A percentile compares a stretch with the other conserved stretches of the same genome.
These are phyloP conservation scores for Helotiales sp. DNA, from an alignment of 2,329 filamentous ascomycete genomes.

Conservation along the genomic window DNA sequence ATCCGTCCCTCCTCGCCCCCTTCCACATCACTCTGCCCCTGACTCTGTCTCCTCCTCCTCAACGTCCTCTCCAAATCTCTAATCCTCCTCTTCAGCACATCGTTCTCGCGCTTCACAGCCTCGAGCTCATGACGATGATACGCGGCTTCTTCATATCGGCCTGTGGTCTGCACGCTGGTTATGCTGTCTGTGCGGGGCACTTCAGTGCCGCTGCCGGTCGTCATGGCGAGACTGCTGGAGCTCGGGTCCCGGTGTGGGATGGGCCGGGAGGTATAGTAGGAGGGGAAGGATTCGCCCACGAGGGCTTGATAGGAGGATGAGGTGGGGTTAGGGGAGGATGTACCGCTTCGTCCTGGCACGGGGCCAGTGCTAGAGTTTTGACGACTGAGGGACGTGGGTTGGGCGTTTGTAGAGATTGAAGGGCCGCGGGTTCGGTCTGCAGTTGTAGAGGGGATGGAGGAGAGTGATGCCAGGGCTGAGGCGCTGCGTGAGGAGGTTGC, in stretches of 20 bases:
- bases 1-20: neutral
- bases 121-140: slow-evolving; percentile 66
- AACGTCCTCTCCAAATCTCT: slow-evolving; percentile 65
- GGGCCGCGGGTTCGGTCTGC: slow-evolving; percentile 36
- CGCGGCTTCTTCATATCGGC: slow-evolving; percentile 66
- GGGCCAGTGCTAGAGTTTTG: slow-evolving; percentile 42
- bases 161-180: slow-evolving; percentile 59
- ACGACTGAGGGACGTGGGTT: slow-evolving; percentile 38
- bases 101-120: slow-evolving; percentile 66
- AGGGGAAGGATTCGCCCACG: slow-evolving; percentile 37
- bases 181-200: slow-evolving; percentile 29
- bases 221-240: slow-evolving; percentile 27
- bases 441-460: slow-evolving; percentile 49
- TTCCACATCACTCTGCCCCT: slow-evolving; percentile 47
- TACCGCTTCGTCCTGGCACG: slow-evolving; percentile 36
- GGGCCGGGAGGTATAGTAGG: slow-evolving; percentile 39
- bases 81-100: slow-evolving; percentile 63
- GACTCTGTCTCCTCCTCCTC: slow-evolving; percentile 37
- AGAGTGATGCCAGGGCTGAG: slow-evolving; percentile 50
- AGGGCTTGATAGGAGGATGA: slow-evolving; percentile 37
- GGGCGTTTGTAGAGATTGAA: slow-evolving; percentile 21
- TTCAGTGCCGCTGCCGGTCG: slow-evolving; percentile 7
- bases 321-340: slow-evolving; percentile 38
- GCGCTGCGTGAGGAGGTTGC: slow-evolving; percentile 60
- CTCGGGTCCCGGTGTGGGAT: slow-evolving; percentile 37